These are phyloP conservation scores for Glebionis coronaria DNA, from an alignment of 129 eudicot genomes.

Conservation along the genomic window DNA sequence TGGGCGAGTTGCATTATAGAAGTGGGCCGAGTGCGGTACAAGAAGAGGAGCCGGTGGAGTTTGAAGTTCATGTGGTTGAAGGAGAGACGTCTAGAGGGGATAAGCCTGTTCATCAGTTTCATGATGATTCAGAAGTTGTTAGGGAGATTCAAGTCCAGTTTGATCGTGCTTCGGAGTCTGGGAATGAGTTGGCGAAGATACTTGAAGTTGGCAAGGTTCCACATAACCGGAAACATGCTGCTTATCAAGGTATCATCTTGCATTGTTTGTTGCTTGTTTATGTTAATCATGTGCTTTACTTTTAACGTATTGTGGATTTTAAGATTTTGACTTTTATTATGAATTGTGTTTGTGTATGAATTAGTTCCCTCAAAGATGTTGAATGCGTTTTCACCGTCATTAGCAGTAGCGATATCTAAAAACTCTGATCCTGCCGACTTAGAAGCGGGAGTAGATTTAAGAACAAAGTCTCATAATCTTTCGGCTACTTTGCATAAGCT, in stretches of 20 bases:
- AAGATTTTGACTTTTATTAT: constrained; percentile 10
- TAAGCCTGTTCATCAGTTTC: constrained; percentile 46
- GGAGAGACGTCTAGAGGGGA: constrained; percentile 34
- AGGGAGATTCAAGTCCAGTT: constrained; percentile 83
- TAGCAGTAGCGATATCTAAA: constrained; percentile 38
- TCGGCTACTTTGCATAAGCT: constrained; percentile 88
- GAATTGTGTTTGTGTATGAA: constrained; percentile 1
- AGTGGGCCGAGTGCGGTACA: constrained; percentile 32
- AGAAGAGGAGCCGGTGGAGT: constrained; percentile 72
- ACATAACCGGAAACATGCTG: constrained; percentile 66
- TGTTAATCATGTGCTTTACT: neutral
- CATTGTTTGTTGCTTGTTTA: constrained; percentile 9
- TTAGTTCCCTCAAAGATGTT: constrained; percentile 87
- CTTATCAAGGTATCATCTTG: constrained; percentile 57
- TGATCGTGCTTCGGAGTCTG: constrained; percentile 80
- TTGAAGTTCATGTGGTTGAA: constrained; percentile 89
- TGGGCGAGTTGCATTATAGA: constrained; percentile 38
- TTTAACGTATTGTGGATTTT: neutral
- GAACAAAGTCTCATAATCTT: constrained; percentile 53
- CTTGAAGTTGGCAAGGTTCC: constrained; percentile 93
- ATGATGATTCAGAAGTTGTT: constrained; percentile 68
- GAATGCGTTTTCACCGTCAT: constrained; percentile 55
- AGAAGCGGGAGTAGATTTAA: constrained; percentile 45
- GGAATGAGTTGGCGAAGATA: constrained; percentile 67
- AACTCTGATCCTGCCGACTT: constrained; percentile 23